Evolutionary conservation across 2,329 filamentous ascomycete genomes (phyloP).

Genomic region (Colletotrichum sp.): DNA sequence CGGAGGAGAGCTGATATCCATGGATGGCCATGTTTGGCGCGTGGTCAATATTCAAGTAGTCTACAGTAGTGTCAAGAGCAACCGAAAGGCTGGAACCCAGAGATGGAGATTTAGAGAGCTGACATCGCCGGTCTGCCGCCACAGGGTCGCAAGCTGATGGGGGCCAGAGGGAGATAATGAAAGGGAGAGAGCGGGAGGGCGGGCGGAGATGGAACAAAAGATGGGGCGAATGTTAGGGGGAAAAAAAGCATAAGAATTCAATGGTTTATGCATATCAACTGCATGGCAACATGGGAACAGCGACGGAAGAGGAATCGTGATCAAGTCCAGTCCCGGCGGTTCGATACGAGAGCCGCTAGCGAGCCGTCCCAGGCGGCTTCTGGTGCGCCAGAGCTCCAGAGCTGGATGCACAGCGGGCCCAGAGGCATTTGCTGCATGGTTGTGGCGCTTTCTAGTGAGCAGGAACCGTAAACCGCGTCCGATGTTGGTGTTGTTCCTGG

Average conservation of each 20-base stretch:
- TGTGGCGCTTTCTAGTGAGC: background rate
- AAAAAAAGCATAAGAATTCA: background rate
- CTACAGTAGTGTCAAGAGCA: background rate
- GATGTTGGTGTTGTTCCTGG: background rate
- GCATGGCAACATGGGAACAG: background rate
- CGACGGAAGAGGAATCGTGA: background rate
- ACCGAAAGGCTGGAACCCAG: background rate
- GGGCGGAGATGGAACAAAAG: background rate
- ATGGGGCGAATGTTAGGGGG: background rate
- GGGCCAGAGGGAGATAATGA: background rate
- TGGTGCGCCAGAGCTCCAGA: background rate
- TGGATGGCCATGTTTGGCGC: background rate
- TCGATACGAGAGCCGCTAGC: background rate
- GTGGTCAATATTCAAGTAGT: background rate
- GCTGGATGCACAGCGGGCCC: background rate
- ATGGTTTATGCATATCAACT: background rate
- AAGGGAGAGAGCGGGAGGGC: background rate
- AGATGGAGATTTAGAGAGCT: background rate
- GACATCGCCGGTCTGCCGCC: background rate
- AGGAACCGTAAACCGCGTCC: background rate
- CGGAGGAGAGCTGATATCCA: background rate
- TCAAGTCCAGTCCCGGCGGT: background rate
- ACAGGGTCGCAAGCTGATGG: background rate
- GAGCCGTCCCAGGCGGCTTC: background rate
- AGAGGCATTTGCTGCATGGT: background rate